These are phyloP conservation scores for Epichloe aotearoae DNA, from an alignment of 2,329 filamentous ascomycete species.

Conservation along the genomic window DNA sequence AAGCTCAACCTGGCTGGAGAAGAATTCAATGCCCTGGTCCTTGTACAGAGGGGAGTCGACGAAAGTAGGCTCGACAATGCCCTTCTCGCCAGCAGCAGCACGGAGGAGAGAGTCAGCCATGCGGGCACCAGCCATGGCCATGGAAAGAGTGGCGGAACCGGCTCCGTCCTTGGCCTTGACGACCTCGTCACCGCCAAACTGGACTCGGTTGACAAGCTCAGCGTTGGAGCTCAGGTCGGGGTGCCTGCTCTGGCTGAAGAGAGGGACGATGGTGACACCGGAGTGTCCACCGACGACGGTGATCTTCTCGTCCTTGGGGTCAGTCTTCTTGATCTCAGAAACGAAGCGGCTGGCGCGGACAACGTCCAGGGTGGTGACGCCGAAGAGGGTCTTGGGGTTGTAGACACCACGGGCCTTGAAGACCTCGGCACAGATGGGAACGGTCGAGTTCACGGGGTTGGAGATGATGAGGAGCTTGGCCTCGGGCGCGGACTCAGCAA, in stretches of 20 bases:
- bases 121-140: conserved; percentile 87
- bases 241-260: conserved; percentile 90
- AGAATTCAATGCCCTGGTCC: conserved; percentile 96
- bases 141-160: conserved; percentile 93
- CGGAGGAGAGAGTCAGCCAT: conserved; percentile 86
- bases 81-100: conserved; percentile 85
- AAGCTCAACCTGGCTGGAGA: conserved; percentile 88
- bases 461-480: conserved; percentile 96
- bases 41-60: conserved; percentile 97
- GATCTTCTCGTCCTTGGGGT: conserved; percentile 88
- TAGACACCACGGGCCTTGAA: conserved; percentile 94
- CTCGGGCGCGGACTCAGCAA: conserved; percentile 74
- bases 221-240: conserved; percentile 66
- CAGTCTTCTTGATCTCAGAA: conserved; percentile 78
- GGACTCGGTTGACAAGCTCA: conserved; percentile 81
- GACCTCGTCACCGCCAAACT: conserved; percentile 98
- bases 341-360: conserved; percentile 98
- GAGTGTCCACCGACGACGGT: conserved; percentile 95
- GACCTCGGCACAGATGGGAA: conserved; percentile 93
- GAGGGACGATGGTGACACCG: conserved; percentile 93
- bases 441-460: conserved; percentile 99
- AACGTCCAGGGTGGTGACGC: conserved; percentile 97
- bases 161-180: conserved; percentile 98
- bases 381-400: conserved; percentile 98
- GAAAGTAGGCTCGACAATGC: conserved; percentile 89